Percentiles rank a stretch among this genome's conserved stretches.
Conservation (phyloP, 495 filamentous ascomycete genomes). For the Aspergillus affinis region DNA sequence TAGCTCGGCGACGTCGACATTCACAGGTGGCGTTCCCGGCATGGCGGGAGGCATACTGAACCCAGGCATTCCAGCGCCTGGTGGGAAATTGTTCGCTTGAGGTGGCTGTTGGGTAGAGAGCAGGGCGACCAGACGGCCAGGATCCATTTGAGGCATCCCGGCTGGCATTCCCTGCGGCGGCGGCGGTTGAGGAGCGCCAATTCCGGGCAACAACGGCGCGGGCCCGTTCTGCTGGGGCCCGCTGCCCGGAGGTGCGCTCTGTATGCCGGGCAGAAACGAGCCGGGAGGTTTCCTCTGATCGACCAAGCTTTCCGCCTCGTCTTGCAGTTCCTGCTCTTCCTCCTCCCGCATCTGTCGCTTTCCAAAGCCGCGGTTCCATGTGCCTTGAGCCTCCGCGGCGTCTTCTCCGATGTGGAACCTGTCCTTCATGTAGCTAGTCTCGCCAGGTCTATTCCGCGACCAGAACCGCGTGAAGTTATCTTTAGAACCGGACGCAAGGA, state of each 20-base stretch:
- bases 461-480: constrained; percentile 96
- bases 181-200: constrained; percentile 48
- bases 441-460: constrained; percentile 85
- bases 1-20: constrained; percentile 69
- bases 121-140: constrained; percentile 47
- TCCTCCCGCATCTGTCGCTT: constrained; percentile 82
- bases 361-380: constrained; percentile 79
- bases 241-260: constrained; percentile 38
- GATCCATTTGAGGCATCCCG: constrained; percentile 55
- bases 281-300: constrained; percentile 75
- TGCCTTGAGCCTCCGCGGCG: constrained; percentile 88
- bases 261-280: constrained; percentile 53
- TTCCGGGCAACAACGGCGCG: constrained; percentile 45
- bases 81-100: constrained; percentile 26
- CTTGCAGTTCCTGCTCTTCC: constrained; percentile 88
- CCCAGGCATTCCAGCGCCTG: constrained; percentile 31
- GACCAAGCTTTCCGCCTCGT: constrained; percentile 89
- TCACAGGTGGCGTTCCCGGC: constrained; percentile 50
- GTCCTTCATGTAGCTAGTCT: constrained; percentile 78
- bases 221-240: constrained; percentile 33
- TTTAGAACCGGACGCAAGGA: constrained; percentile 97
- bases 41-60: constrained; percentile 50
- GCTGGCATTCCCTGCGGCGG: constrained; percentile 31
- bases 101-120: constrained; percentile 45
- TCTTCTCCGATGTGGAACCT: constrained; percentile 92